Evolutionary conservation across 2,329 filamentous ascomycete species (phyloP).

Genomic region (Teratosphaeria destructans): DNA sequence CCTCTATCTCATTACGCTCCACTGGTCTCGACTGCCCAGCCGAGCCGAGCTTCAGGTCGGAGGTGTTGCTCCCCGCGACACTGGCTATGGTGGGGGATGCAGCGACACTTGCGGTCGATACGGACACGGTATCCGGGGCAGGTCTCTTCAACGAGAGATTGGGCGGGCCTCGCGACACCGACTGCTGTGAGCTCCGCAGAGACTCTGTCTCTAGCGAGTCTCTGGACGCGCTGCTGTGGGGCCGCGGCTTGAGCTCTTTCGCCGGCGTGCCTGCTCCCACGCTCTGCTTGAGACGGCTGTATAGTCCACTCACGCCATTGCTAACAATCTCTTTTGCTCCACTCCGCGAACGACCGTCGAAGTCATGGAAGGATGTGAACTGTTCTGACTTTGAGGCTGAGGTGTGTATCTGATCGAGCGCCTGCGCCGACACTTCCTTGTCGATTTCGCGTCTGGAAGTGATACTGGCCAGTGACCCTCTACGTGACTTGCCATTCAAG

Average conservation of each 20-base stretch:
- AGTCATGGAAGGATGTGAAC: slow-evolving; percentile 90
- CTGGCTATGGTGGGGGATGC: slow-evolving; percentile 11
- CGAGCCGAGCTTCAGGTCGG: slow-evolving; percentile 8
- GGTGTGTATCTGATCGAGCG: slow-evolving; percentile 78
- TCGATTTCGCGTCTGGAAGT: slow-evolving; percentile 40
- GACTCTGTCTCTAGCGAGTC: slow-evolving; percentile 13
- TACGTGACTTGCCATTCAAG: slow-evolving; percentile 23
- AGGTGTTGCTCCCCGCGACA: slow-evolving; percentile 8
- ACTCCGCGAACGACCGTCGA: slow-evolving; percentile 56
- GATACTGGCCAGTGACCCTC: slow-evolving; percentile 31
- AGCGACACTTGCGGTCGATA: slow-evolving; percentile 11
- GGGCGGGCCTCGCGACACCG: slow-evolving; percentile 5
- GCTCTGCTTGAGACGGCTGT: slow-evolving; percentile 60
- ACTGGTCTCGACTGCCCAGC: not conserved
- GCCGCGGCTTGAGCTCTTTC: slow-evolving; percentile 14
- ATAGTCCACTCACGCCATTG: slow-evolving; percentile 63
- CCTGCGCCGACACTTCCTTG: slow-evolving; percentile 63
- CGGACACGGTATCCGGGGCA: slow-evolving; percentile 9
- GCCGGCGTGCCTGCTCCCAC: slow-evolving; percentile 14
- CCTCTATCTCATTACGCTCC: not conserved
- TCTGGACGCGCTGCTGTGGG: slow-evolving; percentile 17
- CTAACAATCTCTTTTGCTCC: slow-evolving; percentile 28
- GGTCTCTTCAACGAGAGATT: slow-evolving; percentile 9
- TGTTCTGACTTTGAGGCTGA: slow-evolving; percentile 75
- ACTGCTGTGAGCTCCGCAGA: slow-evolving; percentile 10